Conservation (phyloP, 2,329 filamentous ascomycete species). For the Ophiostoma populinum region DNA sequence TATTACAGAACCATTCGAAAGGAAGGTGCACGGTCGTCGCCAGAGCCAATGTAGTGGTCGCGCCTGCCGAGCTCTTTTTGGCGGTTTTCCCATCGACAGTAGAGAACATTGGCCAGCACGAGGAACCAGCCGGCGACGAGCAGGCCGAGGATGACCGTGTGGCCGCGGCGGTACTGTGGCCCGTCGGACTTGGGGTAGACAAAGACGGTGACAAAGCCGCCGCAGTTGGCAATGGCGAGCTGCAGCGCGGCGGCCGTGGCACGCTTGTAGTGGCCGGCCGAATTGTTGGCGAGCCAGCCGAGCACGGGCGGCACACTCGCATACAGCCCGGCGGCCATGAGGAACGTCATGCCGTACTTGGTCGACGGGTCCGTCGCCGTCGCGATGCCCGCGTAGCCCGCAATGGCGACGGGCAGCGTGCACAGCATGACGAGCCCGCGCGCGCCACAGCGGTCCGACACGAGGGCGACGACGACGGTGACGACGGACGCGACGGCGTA, state of each 20-base stretch:
- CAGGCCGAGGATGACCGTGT: constrained; percentile 42
- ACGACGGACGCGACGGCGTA: constrained; percentile 42
- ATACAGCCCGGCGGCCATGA: constrained; percentile 50
- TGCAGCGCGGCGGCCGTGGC: constrained; percentile 50
- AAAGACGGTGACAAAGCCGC: constrained; percentile 41
- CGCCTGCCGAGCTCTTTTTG: constrained; percentile 45
- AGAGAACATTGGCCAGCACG: constrained; percentile 43
- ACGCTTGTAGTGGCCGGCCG: constrained; percentile 51
- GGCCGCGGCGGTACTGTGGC: constrained; percentile 41
- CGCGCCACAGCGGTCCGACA: constrained; percentile 42
- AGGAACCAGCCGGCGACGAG: constrained; percentile 45
- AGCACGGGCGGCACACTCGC: constrained; percentile 42
- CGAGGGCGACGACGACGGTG: constrained; percentile 35
- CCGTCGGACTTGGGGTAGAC: constrained; percentile 32
- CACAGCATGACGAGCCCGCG: constrained; percentile 45
- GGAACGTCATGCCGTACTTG: constrained; percentile 48
- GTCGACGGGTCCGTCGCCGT: constrained; percentile 31
- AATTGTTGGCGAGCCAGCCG: constrained; percentile 52
- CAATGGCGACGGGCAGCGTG: constrained; percentile 45
- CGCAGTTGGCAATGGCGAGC: constrained; percentile 47
- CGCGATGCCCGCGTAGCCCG: constrained; percentile 47
- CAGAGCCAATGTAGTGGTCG: constrained; percentile 34
- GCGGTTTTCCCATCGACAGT: constrained; percentile 44
- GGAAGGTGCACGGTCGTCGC: constrained; percentile 45
- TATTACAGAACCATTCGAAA: constrained; percentile 41